Conservation (phyloP, 768 basidiomycete species). For the Termitomyces sp. region DNA sequence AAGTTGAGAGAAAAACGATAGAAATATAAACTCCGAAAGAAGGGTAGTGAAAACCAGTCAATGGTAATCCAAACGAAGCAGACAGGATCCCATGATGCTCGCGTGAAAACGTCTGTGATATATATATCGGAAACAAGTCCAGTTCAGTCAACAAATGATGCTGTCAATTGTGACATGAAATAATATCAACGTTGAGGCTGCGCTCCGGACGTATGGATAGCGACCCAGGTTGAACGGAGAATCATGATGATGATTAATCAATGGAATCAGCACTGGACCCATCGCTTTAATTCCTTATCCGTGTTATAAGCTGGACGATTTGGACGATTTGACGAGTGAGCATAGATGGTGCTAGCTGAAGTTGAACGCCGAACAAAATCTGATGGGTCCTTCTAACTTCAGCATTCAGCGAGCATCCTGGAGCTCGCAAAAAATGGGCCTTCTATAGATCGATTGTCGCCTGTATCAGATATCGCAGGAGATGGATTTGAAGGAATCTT, state of each 20-base stretch:
- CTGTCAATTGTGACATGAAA: not conserved
- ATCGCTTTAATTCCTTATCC: not conserved
- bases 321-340: not conserved
- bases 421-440: no score
- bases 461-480: no score
- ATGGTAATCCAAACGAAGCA: not conserved
- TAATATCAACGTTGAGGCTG: not conserved
- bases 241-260: not conserved
- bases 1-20: not conserved
- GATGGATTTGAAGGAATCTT: no score
- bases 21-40: no score
- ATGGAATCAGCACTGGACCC: not conserved
- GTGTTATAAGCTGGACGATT: not conserved
- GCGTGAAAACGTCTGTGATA: not conserved
- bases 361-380: not conserved
- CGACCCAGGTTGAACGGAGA: no score
- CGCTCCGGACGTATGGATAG: not conserved
- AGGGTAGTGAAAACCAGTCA: not conserved
- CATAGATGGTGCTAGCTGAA: not conserved
- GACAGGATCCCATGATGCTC: not conserved
- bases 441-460: not conserved
- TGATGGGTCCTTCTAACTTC: not conserved
- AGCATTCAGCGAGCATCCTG: no score
- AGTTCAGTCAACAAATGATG: not conserved
- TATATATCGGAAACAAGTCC: not conserved